These are phyloP conservation scores for Benincasa hispida DNA, from an alignment of 306 rosid genomes.

Conservation along the genomic window DNA sequence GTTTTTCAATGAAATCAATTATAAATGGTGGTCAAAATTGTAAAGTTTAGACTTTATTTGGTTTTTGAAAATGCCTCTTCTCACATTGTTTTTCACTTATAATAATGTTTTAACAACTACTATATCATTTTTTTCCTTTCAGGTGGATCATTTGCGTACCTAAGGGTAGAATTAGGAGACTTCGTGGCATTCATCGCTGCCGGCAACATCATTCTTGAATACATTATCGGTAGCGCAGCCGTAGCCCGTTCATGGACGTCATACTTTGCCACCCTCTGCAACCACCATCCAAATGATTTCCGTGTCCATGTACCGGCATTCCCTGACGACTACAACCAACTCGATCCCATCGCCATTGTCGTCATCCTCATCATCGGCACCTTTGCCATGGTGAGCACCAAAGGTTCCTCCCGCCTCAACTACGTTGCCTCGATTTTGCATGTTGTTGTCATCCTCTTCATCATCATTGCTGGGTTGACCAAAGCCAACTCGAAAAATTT, in stretches of 20 bases:
- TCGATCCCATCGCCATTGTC: constrained; percentile 57
- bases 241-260: constrained; percentile 86
- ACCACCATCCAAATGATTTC: constrained; percentile 32
- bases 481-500: constrained; percentile 49
- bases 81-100: too few relatives aligned
- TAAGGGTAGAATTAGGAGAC: constrained; percentile 76
- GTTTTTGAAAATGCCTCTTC: too few relatives aligned
- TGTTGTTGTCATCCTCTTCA: constrained; percentile 39
- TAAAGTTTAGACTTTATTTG: too few relatives aligned
- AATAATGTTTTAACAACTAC: too few relatives aligned
- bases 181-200: constrained; percentile 73
- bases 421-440: constrained; percentile 63
- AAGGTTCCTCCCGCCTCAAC: constrained; percentile 71
- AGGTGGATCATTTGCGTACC: constrained; percentile 84
- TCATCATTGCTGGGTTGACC: constrained; percentile 51
- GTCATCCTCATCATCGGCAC: constrained; percentile 26
- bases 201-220: constrained; percentile 71
- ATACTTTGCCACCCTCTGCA: constrained; percentile 65
- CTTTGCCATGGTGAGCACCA: constrained; percentile 58
- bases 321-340: constrained; percentile 18
- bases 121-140: neutral
- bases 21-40: too few relatives aligned
- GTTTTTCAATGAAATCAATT: too few relatives aligned
- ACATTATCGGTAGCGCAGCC: constrained; percentile 50
- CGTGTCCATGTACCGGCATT: constrained; percentile 30